A percentile compares a stretch with the other conserved stretches of the same genome.
phyloP scores from a whole-genome alignment of 2,329 filamentous ascomycete genomes.

The Colletotrichum cuscutae region DNA sequence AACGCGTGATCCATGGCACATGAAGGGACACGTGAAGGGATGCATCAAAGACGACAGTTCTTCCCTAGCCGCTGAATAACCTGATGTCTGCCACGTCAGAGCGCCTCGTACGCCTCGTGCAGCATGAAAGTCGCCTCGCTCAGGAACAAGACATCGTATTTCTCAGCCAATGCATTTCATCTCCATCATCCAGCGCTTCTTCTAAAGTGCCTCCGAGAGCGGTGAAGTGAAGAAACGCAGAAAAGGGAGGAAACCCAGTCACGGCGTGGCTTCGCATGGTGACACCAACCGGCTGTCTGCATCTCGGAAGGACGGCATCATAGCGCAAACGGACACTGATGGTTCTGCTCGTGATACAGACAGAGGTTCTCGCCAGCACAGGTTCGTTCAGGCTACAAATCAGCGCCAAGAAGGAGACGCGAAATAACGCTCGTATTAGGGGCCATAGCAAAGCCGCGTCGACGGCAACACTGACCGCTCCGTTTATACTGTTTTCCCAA shows the following conservation, averaged over 20 bases:
- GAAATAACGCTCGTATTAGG: neutral
- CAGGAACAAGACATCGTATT: neutral
- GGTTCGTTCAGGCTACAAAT: neutral
- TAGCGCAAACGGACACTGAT: neutral
- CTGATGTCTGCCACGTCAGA: slow-evolving; percentile 5
- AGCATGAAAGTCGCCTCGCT: neutral
- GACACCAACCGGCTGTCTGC: slow-evolving; percentile 7
- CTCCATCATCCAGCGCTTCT: neutral
- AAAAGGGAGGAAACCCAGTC: neutral
- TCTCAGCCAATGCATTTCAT: neutral
- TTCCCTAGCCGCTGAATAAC: neutral
- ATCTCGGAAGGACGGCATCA: slow-evolving; percentile 15
- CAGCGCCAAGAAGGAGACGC: neutral
- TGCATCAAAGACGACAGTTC: neutral
- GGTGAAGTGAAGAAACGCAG: slow-evolving; percentile 1
- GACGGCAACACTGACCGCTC: neutral
- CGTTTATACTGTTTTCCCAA: neutral
- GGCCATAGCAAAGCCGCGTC: neutral
- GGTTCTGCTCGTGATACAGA: neutral
- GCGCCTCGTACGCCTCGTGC: neutral
- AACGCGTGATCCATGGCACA: neutral
- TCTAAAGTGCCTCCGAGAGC: neutral
- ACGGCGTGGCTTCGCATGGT: neutral
- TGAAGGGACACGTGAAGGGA: neutral
- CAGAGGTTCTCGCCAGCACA: neutral